phyloP scores from a whole-genome alignment of 2,329 filamentous ascomycete genomes.

The Fusarium avenaceum region DNA sequence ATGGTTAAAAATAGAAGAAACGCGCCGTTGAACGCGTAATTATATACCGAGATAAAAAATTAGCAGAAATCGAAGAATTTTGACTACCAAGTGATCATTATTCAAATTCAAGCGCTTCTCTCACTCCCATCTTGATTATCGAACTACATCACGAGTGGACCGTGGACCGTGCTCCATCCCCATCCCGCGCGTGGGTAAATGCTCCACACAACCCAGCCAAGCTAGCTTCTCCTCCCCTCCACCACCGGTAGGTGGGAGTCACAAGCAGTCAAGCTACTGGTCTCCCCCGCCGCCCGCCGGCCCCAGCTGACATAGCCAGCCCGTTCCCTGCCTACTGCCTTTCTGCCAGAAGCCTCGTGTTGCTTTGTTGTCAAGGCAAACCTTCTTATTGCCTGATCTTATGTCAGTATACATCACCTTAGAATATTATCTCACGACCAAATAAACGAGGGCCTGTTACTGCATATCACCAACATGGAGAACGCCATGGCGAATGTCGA shows the following conservation, averaged over 20 bases:
- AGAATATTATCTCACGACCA: not conserved
- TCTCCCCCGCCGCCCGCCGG: conserved; percentile 30
- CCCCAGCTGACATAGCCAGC: conserved; percentile 42
- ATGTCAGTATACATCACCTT: not conserved
- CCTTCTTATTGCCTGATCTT: conserved; percentile 2
- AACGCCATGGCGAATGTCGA: conserved; percentile 71
- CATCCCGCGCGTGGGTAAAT: conserved; percentile 23
- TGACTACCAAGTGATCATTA: not conserved
- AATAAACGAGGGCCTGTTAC: conserved; percentile 33
- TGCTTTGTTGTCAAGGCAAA: conserved; percentile 15
- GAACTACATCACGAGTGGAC: conserved; percentile 26
- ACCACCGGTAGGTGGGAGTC: conserved; percentile 26
- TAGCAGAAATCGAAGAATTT: too few species aligned
- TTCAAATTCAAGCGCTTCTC: not conserved
- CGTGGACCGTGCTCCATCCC: conserved; percentile 33
- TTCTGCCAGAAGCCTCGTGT: conserved; percentile 27
- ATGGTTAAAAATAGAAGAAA: too few species aligned
- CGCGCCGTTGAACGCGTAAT: too few species aligned
- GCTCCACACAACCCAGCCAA: conserved; percentile 28
- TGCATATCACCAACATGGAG: conserved; percentile 50
- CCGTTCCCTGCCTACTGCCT: conserved; percentile 27
- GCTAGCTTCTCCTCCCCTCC: not conserved
- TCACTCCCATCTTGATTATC: conserved; percentile 12
- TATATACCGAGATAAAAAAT: too few species aligned
- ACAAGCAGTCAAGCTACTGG: conserved; percentile 40